Evolutionary conservation across 768 basidiomycete genomes (phyloP).

Genomic region (Serpula lacrymans): DNA sequence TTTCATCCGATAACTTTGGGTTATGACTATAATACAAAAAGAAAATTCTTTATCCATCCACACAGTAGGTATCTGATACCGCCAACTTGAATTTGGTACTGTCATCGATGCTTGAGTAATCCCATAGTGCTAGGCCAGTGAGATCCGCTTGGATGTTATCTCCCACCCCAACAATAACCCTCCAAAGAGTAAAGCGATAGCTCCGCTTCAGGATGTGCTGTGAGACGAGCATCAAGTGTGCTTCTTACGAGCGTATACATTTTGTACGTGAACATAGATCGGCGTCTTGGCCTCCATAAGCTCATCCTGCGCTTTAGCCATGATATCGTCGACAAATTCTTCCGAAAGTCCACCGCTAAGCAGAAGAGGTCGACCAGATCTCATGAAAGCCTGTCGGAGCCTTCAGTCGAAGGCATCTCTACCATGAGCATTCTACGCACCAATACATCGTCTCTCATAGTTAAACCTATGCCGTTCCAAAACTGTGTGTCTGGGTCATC

Average conservation of each 20-base stretch:
- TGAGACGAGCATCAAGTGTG: too few species aligned
- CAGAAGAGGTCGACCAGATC: slow-evolving; percentile 63
- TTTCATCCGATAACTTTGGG: too few species aligned
- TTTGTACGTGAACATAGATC: slow-evolving; percentile 54
- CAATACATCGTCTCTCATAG: slow-evolving; percentile 57
- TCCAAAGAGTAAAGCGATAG: too few species aligned
- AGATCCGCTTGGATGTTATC: too few species aligned
- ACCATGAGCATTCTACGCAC: slow-evolving; percentile 31
- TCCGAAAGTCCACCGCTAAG: slow-evolving; percentile 59
- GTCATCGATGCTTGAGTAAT: too few species aligned
- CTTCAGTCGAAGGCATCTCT: neutral
- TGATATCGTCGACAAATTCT: slow-evolving; percentile 49
- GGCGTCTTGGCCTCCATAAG: slow-evolving; percentile 42
- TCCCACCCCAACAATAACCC: too few species aligned
- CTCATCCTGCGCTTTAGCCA: slow-evolving; percentile 50
- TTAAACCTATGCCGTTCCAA: slow-evolving; percentile 40
- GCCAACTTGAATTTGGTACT: too few species aligned
- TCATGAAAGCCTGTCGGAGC: slow-evolving; percentile 53
- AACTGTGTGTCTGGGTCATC: slow-evolving; percentile 20
- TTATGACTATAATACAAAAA: too few species aligned
- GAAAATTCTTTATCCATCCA: too few species aligned
- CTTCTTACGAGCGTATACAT: slow-evolving; percentile 49
- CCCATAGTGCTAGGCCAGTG: too few species aligned
- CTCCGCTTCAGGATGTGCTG: too few species aligned
- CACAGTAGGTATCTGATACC: too few species aligned